Base-by-base conservation (phyloP, 2,329 filamentous ascomycete genomes). In the Colletotrichum sansevieriae region DNA sequence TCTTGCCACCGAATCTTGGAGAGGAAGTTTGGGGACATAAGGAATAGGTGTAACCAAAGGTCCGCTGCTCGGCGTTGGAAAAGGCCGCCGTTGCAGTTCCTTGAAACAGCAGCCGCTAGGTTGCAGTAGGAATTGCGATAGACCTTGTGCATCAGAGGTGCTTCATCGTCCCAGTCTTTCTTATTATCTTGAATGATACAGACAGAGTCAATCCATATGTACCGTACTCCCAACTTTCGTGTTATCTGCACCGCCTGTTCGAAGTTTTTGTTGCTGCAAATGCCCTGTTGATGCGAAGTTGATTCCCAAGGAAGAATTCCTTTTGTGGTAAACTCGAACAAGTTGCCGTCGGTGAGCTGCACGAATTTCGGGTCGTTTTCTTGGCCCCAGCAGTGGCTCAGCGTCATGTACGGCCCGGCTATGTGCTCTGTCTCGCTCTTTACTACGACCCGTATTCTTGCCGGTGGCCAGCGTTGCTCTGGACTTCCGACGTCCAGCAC, bases 131-230 rank as follows among this genome's bases (percentile, higher is more conserved):
- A 70, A 52, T 70, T 56, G 4, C 63, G 56, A 20, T 70, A 70
- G 4, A 70, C 65, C 13, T 60, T 52, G 3, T 61, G 64, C 71
- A 73, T 73, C 13, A 49, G 46, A 11, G 54, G 20, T 1, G 69
- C 63, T 60, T 74, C 71, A 0, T 15, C 20, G 2, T 64, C 44
- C 73, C 73, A 74, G 20, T 74, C 73, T 0, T 58, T 41, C 12
- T n/a, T 58, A 8, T 68, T 18, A 3, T 22, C 39, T 43, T 74
- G 73, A 7, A 75, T 60, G 47, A 75, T 76, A 49, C 74, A 76
- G 2, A 76, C 59, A 4, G 73, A 75, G 59, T 76, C 74, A 29
- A 76, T 75, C 74, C 74, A 76, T 5, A 75, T 15, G 20, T 75
- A 75, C 2, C 57, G 41, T 39, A 70, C n/a, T 4, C 71, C 72